Conservation (phyloP, 345 rosid species). For the Litchi chinensis region DNA sequence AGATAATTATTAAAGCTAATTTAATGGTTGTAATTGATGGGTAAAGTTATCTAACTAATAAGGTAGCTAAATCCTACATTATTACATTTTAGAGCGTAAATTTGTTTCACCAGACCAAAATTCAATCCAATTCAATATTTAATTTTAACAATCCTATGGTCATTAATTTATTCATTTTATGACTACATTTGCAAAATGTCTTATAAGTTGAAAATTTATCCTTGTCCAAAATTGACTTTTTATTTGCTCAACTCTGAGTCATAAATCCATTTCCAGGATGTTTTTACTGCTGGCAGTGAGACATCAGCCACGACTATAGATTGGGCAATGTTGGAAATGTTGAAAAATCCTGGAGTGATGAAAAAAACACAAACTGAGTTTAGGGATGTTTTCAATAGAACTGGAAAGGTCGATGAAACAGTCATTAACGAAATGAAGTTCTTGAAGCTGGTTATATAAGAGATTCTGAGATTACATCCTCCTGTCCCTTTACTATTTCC, state of each 20-base stretch:
- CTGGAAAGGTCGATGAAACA: conserved; percentile 22
- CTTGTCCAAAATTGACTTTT: no score
- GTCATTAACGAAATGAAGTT: conserved; percentile 11
- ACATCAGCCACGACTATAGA: conserved; percentile 25
- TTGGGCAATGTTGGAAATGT: conserved; percentile 28
- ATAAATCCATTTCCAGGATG: conserved; percentile 5
- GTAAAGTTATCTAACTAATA: no score
- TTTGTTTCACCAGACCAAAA: no score
- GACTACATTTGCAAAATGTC: no score
- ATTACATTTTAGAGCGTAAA: no score
- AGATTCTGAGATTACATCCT: conserved; percentile 24
- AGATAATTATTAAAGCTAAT: no score
- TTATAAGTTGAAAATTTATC: neutral
- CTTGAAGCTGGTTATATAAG: conserved; percentile 27
- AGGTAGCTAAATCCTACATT: no score
- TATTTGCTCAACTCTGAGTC: neutral
- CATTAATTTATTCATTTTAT: no score
- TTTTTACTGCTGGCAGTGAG: conserved; percentile 28
- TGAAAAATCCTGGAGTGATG: conserved; percentile 23
- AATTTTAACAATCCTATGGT: no score
- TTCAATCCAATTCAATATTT: no score
- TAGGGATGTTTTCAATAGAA: conserved; percentile 12
- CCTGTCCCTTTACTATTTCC: no score
- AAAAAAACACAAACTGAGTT: conserved; percentile 23
- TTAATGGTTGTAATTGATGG: no score